Evolutionary conservation across 2,329 filamentous ascomycete species (phyloP).

Genomic region (Fusarium subtropicale): DNA sequence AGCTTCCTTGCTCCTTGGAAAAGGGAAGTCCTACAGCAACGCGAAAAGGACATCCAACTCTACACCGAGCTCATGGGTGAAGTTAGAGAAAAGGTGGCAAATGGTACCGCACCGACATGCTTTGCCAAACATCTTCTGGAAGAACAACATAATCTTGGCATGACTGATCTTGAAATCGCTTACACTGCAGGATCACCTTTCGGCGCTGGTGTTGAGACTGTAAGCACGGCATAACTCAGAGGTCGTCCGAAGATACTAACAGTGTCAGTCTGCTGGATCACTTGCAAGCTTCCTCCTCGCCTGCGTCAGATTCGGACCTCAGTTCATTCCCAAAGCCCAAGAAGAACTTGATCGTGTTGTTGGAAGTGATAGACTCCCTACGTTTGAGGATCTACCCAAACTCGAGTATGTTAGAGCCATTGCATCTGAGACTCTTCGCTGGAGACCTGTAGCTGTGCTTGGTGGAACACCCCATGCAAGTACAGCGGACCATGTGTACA

Average conservation of each 20-base stretch:
- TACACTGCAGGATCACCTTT: constrained; percentile 60
- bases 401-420: constrained; percentile 54
- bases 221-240: constrained; percentile 16
- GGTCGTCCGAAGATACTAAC: fast-evolving
- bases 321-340: constrained; percentile 58
- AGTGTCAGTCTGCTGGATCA: constrained; percentile 57
- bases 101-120: constrained; percentile 52
- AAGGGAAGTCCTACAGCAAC: constrained; percentile 52
- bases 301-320: constrained; percentile 62
- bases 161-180: constrained; percentile 57
- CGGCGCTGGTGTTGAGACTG: constrained; percentile 58
- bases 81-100: constrained; percentile 50
- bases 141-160: constrained; percentile 55
- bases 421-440: constrained; percentile 55
- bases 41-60: constrained; percentile 53
- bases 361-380: constrained; percentile 52
- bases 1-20: constrained; percentile 56
- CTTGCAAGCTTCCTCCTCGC: constrained; percentile 64
- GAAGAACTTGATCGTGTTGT: constrained; percentile 55
- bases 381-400: constrained; percentile 52
- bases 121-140: constrained; percentile 58
- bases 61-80: constrained; percentile 57
- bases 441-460: constrained; percentile 57
- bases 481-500: constrained; percentile 55
- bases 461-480: constrained; percentile 61